Evolutionary conservation across 495 filamentous ascomycete genomes (phyloP), one percentile per base, ranked within the genome.

Genomic region (Friedmanniomyces simplex): DNA sequence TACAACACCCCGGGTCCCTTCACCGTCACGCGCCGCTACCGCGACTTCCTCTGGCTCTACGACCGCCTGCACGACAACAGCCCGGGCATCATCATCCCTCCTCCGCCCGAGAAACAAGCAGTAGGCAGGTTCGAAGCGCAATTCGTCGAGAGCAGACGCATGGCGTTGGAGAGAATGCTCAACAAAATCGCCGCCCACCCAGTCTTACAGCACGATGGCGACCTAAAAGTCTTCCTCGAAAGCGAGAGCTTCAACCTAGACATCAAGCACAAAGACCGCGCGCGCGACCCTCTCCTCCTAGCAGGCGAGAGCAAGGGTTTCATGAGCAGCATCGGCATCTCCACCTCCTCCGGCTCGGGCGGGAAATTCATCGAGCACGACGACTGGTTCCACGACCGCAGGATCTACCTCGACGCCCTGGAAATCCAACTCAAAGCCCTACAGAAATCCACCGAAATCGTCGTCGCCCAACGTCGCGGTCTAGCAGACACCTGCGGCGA

Each of bases 331-430:
- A 79, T 96, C 54, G 88, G 88, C 20, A 82, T 95, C 41, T 81
- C 75, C 54, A 82, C 95, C 41, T 81, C 75, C 54, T 81, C 88
- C 30, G 88, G 89, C 25, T 72, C 78, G 22, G 80, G 83, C 30
- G 76, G 74, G 50, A 98, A 98, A 70, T 98, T 97, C 72, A 85
- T 97, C 42, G 93, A 98, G 68, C 94, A 95, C 64, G 93, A 98
- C 72, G 93, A 98, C 71, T 98, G 91, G 91, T 97, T 97, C 76
- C 94, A 96, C 66, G 94, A 98, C 60, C 89, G 94, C 45, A 85
- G 82, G 64, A 77, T 96, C 50, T 97, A 97, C 64, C 81, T 98
- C 18, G 93, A 97, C 69, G 90, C 91, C 14, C 77, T 98, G 26
- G 93, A 98, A 72, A 90, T 83, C 62, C 94, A 98, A 69, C 80